Conservation (phyloP, 1,284 basidiomycete species). For the Mrakiaceae sp. region DNA sequence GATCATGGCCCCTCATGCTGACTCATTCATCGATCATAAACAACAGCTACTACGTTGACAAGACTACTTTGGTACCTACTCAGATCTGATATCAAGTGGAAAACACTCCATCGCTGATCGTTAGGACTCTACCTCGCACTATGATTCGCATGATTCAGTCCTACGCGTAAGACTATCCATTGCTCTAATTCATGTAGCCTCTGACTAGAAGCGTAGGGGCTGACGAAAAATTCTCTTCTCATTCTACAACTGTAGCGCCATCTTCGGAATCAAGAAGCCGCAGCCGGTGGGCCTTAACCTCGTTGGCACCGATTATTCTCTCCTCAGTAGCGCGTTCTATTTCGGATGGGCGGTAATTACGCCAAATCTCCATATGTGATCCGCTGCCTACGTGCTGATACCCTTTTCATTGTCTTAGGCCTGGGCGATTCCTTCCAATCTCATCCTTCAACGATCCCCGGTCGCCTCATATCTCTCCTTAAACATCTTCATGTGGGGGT, state of each 20-base stretch:
- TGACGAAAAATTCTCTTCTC: not conserved
- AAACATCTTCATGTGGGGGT: constrained; percentile 39
- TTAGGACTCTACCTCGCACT: no score
- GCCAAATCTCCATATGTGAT: not conserved
- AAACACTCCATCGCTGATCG: no score
- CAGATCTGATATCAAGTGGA: not conserved
- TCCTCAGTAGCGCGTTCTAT: not conserved
- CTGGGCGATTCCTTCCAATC: constrained; percentile 40
- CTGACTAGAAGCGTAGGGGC: not conserved
- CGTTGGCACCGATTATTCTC: constrained; percentile 23
- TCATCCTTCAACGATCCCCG: constrained; percentile 41
- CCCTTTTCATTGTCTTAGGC: not conserved
- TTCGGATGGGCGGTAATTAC: not conserved
- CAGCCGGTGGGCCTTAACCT: constrained; percentile 23
- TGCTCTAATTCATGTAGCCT: not conserved
- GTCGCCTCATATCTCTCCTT: constrained; percentile 38
- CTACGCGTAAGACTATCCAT: not conserved
- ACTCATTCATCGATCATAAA: not conserved
- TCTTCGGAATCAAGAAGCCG: constrained; percentile 30
- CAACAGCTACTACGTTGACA: not conserved
- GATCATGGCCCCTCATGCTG: not conserved
- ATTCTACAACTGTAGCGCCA: constrained; percentile 19
- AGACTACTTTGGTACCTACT: not conserved
- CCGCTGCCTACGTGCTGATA: not conserved
- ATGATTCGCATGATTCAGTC: not conserved